phyloP scores from a whole-genome alignment of 1,284 basidiomycete genomes.

The Neotropicomus parvogracilis region DNA sequence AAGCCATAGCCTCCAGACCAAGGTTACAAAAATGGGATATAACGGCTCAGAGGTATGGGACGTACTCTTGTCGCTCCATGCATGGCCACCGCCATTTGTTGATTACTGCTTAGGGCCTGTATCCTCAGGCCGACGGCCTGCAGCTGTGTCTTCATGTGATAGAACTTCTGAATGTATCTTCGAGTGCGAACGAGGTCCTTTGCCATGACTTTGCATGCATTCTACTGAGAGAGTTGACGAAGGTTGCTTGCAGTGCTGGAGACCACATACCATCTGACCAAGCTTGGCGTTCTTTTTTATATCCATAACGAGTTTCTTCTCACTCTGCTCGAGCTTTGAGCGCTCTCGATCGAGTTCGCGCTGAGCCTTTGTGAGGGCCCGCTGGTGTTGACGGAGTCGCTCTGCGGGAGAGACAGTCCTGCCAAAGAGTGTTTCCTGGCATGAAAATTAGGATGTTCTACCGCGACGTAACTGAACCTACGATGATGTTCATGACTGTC shows the following conservation, averaged over 20 bases:
- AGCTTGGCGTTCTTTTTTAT: conserved; percentile 96
- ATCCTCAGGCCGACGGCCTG: conserved; percentile 96
- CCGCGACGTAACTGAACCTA: conserved; percentile 34
- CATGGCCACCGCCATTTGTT: conserved; percentile 99
- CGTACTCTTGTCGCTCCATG: conserved; percentile 91
- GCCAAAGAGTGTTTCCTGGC: conserved; percentile 90
- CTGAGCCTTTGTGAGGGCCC: conserved; percentile 93
- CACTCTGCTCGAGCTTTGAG: conserved; percentile 90
- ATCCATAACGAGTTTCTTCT: conserved; percentile 90
- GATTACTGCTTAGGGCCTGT: conserved; percentile 94
- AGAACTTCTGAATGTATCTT: conserved; percentile 96
- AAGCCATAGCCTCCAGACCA: conserved; percentile 82
- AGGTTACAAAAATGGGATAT: conserved; percentile 3
- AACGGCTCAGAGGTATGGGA: conserved; percentile 12
- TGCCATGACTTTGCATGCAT: conserved; percentile 98
- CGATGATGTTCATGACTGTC: conserved; percentile 68
- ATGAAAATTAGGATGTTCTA: conserved; percentile 11
- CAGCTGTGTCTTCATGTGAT: conserved; percentile 97
- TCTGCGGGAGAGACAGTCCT: conserved; percentile 94
- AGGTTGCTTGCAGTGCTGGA: conserved; percentile 3
- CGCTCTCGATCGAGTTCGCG: conserved; percentile 96
- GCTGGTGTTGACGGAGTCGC: conserved; percentile 92
- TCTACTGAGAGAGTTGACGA: conserved; percentile 47
- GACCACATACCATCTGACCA: conserved; percentile 81
- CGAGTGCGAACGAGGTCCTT: conserved; percentile 97